A percentile compares a stretch with the other conserved stretches of the same genome.
These are phyloP conservation scores for Epichloe elymi DNA, from an alignment of 2,329 filamentous ascomycete genomes.

Conservation along the genomic window DNA sequence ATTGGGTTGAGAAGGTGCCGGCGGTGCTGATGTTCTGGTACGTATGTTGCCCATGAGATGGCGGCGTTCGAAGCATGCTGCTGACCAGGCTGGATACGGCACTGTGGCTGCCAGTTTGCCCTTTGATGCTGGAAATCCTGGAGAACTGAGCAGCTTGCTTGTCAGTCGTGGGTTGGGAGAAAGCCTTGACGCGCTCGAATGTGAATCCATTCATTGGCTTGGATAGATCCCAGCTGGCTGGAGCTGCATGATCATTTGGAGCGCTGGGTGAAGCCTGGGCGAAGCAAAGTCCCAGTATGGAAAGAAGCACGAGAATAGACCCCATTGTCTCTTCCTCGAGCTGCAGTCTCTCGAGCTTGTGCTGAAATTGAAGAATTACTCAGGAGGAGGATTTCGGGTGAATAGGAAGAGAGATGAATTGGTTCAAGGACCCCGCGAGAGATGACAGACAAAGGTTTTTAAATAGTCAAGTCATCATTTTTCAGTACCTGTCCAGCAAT, in stretches of 20 bases:
- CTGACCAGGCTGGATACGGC: slow-evolving; percentile 18
- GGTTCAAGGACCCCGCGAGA: too few relatives aligned
- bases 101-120: slow-evolving; percentile 12
- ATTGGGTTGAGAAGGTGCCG: slow-evolving; percentile 27
- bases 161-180: slow-evolving; percentile 16
- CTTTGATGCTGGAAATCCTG: slow-evolving; percentile 19
- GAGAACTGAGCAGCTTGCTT: slow-evolving; percentile 18
- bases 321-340: background rate
- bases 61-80: slow-evolving; percentile 9
- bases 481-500: too few relatives aligned
- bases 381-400: too few relatives aligned
- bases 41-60: slow-evolving; percentile 9
- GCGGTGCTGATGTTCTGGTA: slow-evolving; percentile 27
- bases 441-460: too few relatives aligned
- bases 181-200: slow-evolving; percentile 22
- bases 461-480: too few relatives aligned
- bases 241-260: background rate
- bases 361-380: too few relatives aligned
- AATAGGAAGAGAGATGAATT: too few relatives aligned
- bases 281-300: slow-evolving; percentile 5
- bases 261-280: background rate
- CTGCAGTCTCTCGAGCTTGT: too few relatives aligned
- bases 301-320: background rate
- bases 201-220: slow-evolving; percentile 24
- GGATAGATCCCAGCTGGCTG: slow-evolving; percentile 19